A percentile compares a stretch with the other conserved stretches of the same genome.
phyloP scores from a whole-genome alignment of 768 basidiomycete species.

The Lactarius psammicola region DNA sequence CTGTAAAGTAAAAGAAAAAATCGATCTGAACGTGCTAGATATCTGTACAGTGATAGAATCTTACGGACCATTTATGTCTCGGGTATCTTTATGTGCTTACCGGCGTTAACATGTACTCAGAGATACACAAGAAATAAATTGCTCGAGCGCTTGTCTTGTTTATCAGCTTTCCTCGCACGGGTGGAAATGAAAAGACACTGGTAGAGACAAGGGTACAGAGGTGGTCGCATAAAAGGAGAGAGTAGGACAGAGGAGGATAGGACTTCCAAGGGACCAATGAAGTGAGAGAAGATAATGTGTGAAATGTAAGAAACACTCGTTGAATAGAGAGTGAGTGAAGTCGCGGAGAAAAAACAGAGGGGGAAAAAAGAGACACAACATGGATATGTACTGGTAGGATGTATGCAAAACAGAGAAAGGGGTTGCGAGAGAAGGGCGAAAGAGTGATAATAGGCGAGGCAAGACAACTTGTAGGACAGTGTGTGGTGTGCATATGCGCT shows the following conservation, averaged over 20 bases:
- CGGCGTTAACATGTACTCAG: background rate
- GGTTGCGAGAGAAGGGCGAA: background rate
- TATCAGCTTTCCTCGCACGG: background rate
- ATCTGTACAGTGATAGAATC: constrained; percentile 18
- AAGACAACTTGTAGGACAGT: background rate
- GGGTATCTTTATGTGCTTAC: background rate
- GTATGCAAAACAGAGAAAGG: background rate
- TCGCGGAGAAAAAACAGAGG: background rate
- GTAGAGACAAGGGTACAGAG: background rate
- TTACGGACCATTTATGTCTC: constrained; percentile 1
- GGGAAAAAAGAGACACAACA: background rate
- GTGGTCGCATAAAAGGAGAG: background rate
- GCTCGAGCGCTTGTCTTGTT: background rate
- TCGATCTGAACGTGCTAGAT: background rate
- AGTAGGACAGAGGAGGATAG: background rate
- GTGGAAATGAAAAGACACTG: background rate
- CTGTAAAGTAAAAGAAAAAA: constrained; percentile 20
- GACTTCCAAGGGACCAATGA: background rate
- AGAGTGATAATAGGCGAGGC: background rate
- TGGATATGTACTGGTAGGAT: background rate
- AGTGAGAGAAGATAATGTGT: background rate
- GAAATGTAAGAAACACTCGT: background rate
- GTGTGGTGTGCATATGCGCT: background rate
- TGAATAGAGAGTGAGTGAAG: constrained; percentile 3
- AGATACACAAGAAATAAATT: constrained; percentile 8